A percentile compares a stretch with the other conserved stretches of the same genome.
Evolutionary conservation across 208 protist species (phyloP).

Genomic region (Porcisia hertigi): DNA sequence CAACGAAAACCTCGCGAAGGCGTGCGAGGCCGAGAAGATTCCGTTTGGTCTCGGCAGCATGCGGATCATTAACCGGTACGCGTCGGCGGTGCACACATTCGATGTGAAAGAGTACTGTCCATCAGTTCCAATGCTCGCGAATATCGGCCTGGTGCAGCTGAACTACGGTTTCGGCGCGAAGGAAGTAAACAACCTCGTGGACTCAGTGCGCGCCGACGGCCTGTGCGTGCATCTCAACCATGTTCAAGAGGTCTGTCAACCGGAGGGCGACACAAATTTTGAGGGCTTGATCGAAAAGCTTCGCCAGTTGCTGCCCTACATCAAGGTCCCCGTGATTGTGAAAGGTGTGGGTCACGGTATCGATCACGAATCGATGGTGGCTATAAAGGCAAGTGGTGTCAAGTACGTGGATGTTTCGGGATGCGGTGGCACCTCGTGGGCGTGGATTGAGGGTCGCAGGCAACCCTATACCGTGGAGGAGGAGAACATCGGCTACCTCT

Average conservation of each 20-base stretch:
- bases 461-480: conserved; percentile 53
- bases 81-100: conserved; percentile 80
- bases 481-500: conserved; percentile 87
- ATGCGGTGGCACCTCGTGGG: conserved; percentile 91
- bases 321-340: conserved; percentile 89
- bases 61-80: conserved; percentile 91
- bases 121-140: conserved; percentile 90
- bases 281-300: conserved; percentile 79
- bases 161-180: conserved; percentile 91
- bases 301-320: conserved; percentile 63
- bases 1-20: conserved; percentile 91
- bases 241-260: conserved; percentile 89
- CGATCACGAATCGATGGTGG: conserved; percentile 65
- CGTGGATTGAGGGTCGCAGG: conserved; percentile 91
- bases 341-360: conserved; percentile 92
- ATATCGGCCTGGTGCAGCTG: conserved; percentile 91
- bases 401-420: conserved; percentile 90
- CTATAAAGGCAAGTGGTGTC: conserved; percentile 75
- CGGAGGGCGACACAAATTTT: conserved; percentile 93
- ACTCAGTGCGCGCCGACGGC: conserved; percentile 82
- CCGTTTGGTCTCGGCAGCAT: conserved; percentile 91
- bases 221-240: conserved; percentile 93
- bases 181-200: conserved; percentile 84
- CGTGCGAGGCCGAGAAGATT: conserved; percentile 85
- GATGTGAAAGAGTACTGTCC: conserved; percentile 88